Conservation (phyloP, 192 early-diverging fungal species). For the Entomortierella chlamydospora region DNA sequence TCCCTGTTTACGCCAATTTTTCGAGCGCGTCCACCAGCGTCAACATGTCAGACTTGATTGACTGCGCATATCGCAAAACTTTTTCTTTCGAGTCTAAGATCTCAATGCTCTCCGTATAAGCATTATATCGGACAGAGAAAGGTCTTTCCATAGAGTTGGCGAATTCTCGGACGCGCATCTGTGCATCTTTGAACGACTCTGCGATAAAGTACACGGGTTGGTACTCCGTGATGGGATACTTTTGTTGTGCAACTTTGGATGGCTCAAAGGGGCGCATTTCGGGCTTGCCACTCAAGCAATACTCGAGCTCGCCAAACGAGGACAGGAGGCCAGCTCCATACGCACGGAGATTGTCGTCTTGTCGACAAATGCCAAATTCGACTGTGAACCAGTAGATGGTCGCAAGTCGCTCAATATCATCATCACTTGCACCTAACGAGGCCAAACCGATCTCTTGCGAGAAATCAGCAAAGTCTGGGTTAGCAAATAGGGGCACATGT, state of each 20-base stretch:
- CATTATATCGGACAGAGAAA: slow-evolving; percentile 93
- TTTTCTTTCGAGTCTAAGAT: slow-evolving; percentile 90
- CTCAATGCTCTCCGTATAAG: slow-evolving; percentile 90
- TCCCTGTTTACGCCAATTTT: slow-evolving; percentile 7
- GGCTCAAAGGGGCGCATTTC: slow-evolving; percentile 88
- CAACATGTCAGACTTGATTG: slow-evolving; percentile 81
- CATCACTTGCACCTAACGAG: slow-evolving; percentile 89
- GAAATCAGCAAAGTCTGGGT: slow-evolving; percentile 93
- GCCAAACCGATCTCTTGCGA: slow-evolving; percentile 95
- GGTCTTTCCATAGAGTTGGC: slow-evolving; percentile 79
- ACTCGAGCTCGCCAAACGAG: slow-evolving; percentile 96
- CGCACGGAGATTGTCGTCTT: slow-evolving; percentile 77
- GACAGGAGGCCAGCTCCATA: slow-evolving; percentile 93
- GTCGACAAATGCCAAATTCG: slow-evolving; percentile 92
- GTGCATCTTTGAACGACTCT: slow-evolving; percentile 92
- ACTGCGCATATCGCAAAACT: slow-evolving; percentile 79
- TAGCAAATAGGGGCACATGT: slow-evolving; percentile 83
- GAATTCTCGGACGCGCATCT: slow-evolving; percentile 89
- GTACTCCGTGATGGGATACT: slow-evolving; percentile 92
- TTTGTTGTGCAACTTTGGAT: slow-evolving; percentile 70
- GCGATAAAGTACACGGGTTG: slow-evolving; percentile 97
- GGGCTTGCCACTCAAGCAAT: slow-evolving; percentile 83
- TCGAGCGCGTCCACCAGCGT: slow-evolving; percentile 81
- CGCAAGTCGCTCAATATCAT: slow-evolving; percentile 87
- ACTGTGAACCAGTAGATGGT: slow-evolving; percentile 95